A percentile compares a stretch with the other conserved stretches of the same genome.
These are phyloP conservation scores for Carex parvula DNA, from an alignment of 176 grass and related monocot species.

Conservation along the genomic window DNA sequence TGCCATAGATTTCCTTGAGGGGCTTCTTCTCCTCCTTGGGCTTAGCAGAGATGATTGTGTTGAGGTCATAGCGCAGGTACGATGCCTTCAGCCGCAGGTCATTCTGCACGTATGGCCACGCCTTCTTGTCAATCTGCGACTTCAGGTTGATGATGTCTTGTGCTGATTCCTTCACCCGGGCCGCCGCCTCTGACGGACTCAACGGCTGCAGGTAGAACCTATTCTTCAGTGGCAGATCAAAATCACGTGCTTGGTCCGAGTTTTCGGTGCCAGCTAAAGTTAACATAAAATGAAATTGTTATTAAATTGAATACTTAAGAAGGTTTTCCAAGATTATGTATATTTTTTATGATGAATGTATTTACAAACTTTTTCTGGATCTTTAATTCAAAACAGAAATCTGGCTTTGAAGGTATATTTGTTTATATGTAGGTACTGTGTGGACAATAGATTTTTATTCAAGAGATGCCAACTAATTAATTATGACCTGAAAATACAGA, in stretches of 20 bases:
- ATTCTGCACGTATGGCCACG: constrained; percentile 79
- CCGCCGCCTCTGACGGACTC: constrained; percentile 45
- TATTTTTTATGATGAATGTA: not conserved
- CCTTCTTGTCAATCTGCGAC: constrained; percentile 85
- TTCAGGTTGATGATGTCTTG: constrained; percentile 85
- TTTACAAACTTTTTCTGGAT: not conserved
- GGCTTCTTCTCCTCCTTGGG: constrained; percentile 88
- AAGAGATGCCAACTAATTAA: constrained; percentile 10
- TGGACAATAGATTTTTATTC: not conserved
- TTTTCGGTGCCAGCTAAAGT: constrained; percentile 64
- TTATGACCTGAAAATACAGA: not conserved
- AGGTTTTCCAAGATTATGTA: not conserved
- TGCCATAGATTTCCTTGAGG: constrained; percentile 56
- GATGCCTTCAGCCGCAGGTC: constrained; percentile 73
- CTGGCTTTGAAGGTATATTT: too few species aligned
- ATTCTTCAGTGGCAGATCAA: constrained; percentile 45
- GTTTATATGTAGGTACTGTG: too few species aligned
- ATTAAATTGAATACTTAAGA: not conserved
- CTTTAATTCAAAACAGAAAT: not conserved
- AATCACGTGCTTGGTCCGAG: constrained; percentile 69
- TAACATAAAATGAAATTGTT: not conserved
- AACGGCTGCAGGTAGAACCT: constrained; percentile 78
- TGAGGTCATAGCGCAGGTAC: constrained; percentile 87
- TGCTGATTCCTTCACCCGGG: constrained; percentile 70
- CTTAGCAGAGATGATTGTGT: constrained; percentile 72